These are phyloP conservation scores for Tolypocladium sp. DNA, from an alignment of 2,329 filamentous ascomycete genomes.

Conservation along the genomic window DNA sequence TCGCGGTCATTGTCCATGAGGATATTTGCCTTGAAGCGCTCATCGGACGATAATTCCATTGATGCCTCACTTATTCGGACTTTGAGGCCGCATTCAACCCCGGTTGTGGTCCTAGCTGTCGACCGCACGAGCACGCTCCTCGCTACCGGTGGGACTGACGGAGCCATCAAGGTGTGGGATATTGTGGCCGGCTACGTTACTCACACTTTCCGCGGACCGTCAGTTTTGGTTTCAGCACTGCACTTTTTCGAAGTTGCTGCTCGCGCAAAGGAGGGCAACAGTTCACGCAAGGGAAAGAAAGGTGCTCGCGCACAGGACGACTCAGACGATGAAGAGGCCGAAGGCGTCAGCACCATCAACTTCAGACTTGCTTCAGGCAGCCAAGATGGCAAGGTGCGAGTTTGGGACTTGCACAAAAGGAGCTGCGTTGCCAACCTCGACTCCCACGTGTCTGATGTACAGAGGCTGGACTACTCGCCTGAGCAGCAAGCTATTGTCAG, in stretches of 20 bases:
- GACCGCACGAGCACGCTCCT: slow-evolving; percentile 84
- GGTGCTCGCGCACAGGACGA: slow-evolving; percentile 16
- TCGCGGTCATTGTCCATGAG: slow-evolving; percentile 95
- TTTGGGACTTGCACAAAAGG: slow-evolving; percentile 87
- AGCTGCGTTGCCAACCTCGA: slow-evolving; percentile 70
- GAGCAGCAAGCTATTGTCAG: slow-evolving; percentile 70
- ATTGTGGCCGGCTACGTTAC: slow-evolving; percentile 83
- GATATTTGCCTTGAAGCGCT: slow-evolving; percentile 65
- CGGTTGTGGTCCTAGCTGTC: slow-evolving; percentile 76
- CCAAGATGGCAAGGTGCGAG: slow-evolving; percentile 83
- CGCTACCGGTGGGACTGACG: slow-evolving; percentile 88
- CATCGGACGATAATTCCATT: slow-evolving; percentile 46
- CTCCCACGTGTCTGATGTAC: slow-evolving; percentile 92
- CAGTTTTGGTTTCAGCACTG: slow-evolving; percentile 81
- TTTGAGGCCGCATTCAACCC: slow-evolving; percentile 81
- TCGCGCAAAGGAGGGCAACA: slow-evolving; percentile 19
- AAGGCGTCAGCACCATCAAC: slow-evolving; percentile 37
- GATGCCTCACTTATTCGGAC: slow-evolving; percentile 64
- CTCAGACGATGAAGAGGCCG: slow-evolving; percentile 28
- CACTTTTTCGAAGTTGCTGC: slow-evolving; percentile 76
- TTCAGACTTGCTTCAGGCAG: slow-evolving; percentile 84
- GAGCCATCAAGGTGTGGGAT: slow-evolving; percentile 94
- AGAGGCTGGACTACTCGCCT: slow-evolving; percentile 71
- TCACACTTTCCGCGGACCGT: slow-evolving; percentile 89
- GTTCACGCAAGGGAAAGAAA: slow-evolving; percentile 25